These are phyloP conservation scores for Rhipidocladum racemiflorum DNA, from an alignment of 176 grass and related monocot genomes.

Conservation along the genomic window DNA sequence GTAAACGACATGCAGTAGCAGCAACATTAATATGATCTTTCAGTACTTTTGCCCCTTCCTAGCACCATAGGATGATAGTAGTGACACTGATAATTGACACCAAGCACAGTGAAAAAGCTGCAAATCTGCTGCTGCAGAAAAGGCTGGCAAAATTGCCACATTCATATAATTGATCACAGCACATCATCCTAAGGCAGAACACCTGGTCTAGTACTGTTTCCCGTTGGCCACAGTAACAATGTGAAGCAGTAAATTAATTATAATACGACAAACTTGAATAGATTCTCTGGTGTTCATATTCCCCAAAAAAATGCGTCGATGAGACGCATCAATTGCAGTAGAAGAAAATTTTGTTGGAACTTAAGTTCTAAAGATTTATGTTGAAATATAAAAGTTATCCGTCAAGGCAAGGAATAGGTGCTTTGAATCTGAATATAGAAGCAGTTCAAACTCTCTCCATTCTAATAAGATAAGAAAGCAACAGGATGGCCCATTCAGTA, in stretches of 20 bases:
- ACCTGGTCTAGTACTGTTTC: constrained; percentile 29
- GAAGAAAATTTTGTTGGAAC: background rate
- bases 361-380: constrained; percentile 9
- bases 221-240: constrained; percentile 26
- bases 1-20: constrained; percentile 26
- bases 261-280: constrained; percentile 4
- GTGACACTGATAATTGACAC: constrained; percentile 58
- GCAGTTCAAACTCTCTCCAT: constrained; percentile 2
- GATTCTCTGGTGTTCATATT: constrained; percentile 14
- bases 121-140: constrained; percentile 46
- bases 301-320: background rate
- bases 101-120: constrained; percentile 50
- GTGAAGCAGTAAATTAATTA: constrained; percentile 18
- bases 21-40: constrained; percentile 38
- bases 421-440: constrained; percentile 18
- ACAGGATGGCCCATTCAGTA: background rate
- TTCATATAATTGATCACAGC: constrained; percentile 70
- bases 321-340: background rate
- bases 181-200: constrained; percentile 34
- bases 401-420: constrained; percentile 13
- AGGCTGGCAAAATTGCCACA: constrained; percentile 48
- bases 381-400: constrained; percentile 4
- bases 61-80: constrained; percentile 44
- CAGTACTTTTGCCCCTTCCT: constrained; percentile 46
- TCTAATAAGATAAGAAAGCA: constrained; percentile 32